Conservation (phyloP, 1,284 basidiomycete species). For the Malassezia nana region DNA sequence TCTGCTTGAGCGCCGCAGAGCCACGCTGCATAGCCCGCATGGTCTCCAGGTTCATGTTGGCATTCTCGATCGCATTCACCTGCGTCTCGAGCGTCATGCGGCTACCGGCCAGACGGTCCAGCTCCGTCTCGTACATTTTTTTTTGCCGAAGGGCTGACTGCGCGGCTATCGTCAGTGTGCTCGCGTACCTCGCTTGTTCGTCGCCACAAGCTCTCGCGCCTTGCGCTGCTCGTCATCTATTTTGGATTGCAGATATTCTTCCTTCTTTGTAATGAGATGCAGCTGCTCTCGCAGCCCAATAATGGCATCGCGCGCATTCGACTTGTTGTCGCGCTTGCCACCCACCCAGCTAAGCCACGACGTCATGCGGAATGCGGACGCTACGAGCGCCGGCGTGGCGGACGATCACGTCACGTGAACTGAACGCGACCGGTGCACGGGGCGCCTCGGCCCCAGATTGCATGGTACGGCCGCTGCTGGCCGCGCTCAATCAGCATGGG, state of each 20-base stretch:
- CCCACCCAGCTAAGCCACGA: conserved; percentile 44
- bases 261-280: conserved; percentile 98
- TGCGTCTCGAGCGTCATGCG: conserved; percentile 90
- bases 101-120: conserved; percentile 75
- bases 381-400: too few relatives aligned
- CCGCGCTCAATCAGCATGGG: conserved; percentile 21
- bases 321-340: conserved; percentile 44
- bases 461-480: conserved; percentile 21
- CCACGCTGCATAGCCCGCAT: conserved; percentile 98
- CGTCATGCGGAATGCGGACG: conserved; percentile 30
- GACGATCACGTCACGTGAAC: neutral
- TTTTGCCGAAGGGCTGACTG: conserved; percentile 80
- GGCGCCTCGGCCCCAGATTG: neutral
- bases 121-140: conserved; percentile 78
- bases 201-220: conserved; percentile 82
- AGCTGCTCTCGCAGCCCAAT: conserved; percentile 50
- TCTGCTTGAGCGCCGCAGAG: conserved; percentile 76
- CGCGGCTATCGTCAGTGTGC: conserved; percentile 21
- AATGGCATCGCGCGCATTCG: conserved; percentile 50
- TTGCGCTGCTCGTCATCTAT: conserved; percentile 88
- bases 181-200: conserved; percentile 78
- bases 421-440: neutral
- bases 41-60: conserved; percentile 96
- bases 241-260: conserved; percentile 91
- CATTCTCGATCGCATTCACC: conserved; percentile 90